Evolutionary conservation across 129 eudicot species (phyloP), one percentile per base, ranked within the genome.

Genomic region (Oenanthe sinensis): DNA sequence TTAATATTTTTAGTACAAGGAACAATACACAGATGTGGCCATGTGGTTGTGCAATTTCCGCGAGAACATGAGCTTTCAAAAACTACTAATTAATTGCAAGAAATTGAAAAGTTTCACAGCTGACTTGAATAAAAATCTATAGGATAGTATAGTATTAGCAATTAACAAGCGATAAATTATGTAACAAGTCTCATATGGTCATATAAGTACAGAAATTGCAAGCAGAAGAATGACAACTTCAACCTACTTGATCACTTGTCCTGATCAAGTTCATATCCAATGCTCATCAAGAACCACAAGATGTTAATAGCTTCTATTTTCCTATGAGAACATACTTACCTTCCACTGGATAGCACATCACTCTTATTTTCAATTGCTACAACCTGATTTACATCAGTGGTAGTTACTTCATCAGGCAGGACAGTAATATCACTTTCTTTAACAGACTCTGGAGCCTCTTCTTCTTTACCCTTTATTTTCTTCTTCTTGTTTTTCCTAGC

Each of bases 401-500:
- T 37, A 13, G 50, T 50, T 30, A 70, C 81, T 81, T 75, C 77
- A 70, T 79, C 65, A 69, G 76, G 71, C 71, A 49, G 68, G 65
- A 15, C 68, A 58, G 6, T 73, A 19, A 48, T 19, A 55, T 83
- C 82, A 71, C 68, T 60, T 62, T n/a, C n/a, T 49, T 50, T 79
- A 77, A 48, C 86, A 81, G 62, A 78, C 67, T 84, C 90, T 75
- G 63, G 76, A 20, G 69, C 55, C 36, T 45, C 75, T 68, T 79
- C 88, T 26, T 50, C 80, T 68, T 54, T 75, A 68, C 50, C 89
- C 50, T 55, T 80, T n/a, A 10, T 81, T 83, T 86, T 88, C 86
- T 89, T 87, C 79, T 88, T 91, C 86, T 88, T 92, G 55, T 90
- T 88, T 83, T 86, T 92, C 70, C 89, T 87, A 42, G 80, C 77